Percentiles rank a stretch among this genome's conserved stretches.
Evolutionary conservation across 1,139 yeast species (phyloP).

Genomic region (Arxiozyma slooffiae): DNA sequence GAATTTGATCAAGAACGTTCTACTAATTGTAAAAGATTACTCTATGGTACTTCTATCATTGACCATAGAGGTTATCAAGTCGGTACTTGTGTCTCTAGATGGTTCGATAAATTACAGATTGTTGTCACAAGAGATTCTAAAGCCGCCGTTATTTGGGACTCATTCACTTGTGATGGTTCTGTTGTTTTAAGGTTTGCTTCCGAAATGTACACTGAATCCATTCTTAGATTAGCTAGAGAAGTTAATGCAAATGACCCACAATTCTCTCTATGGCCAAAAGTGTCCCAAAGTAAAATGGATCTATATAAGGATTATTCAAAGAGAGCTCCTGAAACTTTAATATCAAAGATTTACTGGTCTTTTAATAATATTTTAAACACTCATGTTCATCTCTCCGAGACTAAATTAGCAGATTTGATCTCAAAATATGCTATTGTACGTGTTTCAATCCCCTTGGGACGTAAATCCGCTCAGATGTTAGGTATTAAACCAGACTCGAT

Average conservation of each 20-base stretch:
- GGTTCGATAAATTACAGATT: constrained; percentile 70
- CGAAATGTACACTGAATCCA: constrained; percentile 67
- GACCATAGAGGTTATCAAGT: constrained; percentile 50
- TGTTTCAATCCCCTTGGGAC: constrained; percentile 35
- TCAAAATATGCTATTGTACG: constrained; percentile 57
- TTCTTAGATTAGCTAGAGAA: constrained; percentile 58
- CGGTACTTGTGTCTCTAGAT: constrained; percentile 69
- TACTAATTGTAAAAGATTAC: constrained; percentile 37
- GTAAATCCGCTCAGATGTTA: constrained; percentile 42
- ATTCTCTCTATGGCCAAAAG: constrained; percentile 49
- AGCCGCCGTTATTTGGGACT: constrained; percentile 70
- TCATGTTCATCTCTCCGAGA: constrained; percentile 54
- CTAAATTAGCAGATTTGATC: constrained; percentile 64
- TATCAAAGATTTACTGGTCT: constrained; percentile 39
- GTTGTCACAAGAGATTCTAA: constrained; percentile 60
- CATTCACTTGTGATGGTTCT: constrained; percentile 71
- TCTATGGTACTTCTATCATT: constrained; percentile 56
- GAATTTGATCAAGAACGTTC: constrained; percentile 12
- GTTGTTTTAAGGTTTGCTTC: constrained; percentile 63
- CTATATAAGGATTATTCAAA: constrained; percentile 17
- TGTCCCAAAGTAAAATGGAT: constrained; percentile 31
- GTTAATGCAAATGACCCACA: constrained; percentile 53
- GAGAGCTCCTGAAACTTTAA: constrained; percentile 34
- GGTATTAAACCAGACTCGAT: constrained; percentile 56
- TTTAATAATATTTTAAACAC: constrained; percentile 42